phyloP scores from a whole-genome alignment of 164 flowering plant species.

The Houttuynia cordata region DNA sequence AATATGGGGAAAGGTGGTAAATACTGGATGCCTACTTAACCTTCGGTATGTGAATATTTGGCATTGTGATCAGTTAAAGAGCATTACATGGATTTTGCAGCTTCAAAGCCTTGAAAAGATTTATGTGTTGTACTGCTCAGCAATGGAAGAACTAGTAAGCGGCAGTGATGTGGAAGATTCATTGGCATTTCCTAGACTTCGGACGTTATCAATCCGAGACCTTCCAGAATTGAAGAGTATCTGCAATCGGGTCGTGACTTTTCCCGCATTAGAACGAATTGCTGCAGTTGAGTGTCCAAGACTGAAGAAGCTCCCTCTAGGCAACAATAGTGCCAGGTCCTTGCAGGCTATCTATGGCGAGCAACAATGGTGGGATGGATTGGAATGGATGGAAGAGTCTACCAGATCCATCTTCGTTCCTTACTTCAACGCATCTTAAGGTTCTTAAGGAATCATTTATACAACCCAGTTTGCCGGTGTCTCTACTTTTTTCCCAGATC shows the following conservation, averaged over 20 bases:
- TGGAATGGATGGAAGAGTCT: background rate
- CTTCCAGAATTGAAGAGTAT: constrained; percentile 9
- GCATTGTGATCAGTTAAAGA: constrained; percentile 6
- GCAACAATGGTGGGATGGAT: background rate
- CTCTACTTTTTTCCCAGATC: too few relatives aligned
- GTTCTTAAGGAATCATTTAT: too few relatives aligned
- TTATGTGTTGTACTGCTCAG: background rate
- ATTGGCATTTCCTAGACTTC: constrained; percentile 5
- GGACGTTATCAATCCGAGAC: background rate
- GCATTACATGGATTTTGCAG: constrained; percentile 5
- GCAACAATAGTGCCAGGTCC: background rate
- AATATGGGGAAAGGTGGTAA: background rate
- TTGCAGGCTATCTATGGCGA: background rate
- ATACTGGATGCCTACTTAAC: background rate
- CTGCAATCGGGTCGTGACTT: background rate
- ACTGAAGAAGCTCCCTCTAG: background rate
- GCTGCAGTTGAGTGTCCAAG: background rate
- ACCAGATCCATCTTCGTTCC: background rate
- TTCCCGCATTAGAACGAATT: background rate
- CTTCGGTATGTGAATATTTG: background rate
- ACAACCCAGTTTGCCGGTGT: too few relatives aligned
- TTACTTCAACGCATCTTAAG: background rate
- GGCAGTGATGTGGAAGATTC: background rate
- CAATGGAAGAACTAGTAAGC: constrained; percentile 6
- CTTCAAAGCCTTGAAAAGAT: constrained; percentile 2